These are phyloP conservation scores for Tremellales sp. DNA, from an alignment of 1,284 basidiomycete genomes.

Conservation along the genomic window DNA sequence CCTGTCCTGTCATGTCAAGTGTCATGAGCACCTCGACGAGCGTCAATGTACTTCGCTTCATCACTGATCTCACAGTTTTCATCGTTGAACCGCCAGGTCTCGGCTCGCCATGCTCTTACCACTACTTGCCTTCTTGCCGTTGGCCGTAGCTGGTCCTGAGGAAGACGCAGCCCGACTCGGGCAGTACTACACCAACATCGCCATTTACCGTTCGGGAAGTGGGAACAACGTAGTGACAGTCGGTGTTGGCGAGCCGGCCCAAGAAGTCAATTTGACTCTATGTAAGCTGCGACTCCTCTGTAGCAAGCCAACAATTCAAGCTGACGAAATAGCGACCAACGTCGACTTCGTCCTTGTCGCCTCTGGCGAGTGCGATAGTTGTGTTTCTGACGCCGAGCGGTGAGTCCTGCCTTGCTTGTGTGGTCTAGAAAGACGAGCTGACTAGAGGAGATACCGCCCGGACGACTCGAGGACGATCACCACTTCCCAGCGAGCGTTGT, in stretches of 20 bases:
- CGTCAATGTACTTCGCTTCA: neutral
- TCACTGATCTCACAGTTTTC: neutral
- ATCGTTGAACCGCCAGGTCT: neutral
- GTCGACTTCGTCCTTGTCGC: conserved; percentile 37
- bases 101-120: neutral
- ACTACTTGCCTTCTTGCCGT: neutral
- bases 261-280: conserved; percentile 33
- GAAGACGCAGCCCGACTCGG: conserved; percentile 26
- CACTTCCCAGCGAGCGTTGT: conserved; percentile 14
- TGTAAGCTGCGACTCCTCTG: conserved; percentile 22
- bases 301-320: neutral
- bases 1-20: no score
- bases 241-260: conserved; percentile 29
- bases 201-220: conserved; percentile 28
- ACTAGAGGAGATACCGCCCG: neutral
- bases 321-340: conserved; percentile 30
- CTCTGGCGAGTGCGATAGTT: conserved; percentile 21
- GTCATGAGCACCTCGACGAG: conserved; percentile 1
- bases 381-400: conserved; percentile 14
- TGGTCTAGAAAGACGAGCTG: no score
- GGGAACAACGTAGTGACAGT: conserved; percentile 35
- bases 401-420: no score
- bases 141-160: conserved; percentile 5
- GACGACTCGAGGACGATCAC: neutral
- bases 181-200: conserved; percentile 23